Percentiles rank a stretch among this genome's conserved stretches.
Evolutionary conservation across 805 yeast genomes (phyloP).

Genomic region (Spathaspora passalidarum): DNA sequence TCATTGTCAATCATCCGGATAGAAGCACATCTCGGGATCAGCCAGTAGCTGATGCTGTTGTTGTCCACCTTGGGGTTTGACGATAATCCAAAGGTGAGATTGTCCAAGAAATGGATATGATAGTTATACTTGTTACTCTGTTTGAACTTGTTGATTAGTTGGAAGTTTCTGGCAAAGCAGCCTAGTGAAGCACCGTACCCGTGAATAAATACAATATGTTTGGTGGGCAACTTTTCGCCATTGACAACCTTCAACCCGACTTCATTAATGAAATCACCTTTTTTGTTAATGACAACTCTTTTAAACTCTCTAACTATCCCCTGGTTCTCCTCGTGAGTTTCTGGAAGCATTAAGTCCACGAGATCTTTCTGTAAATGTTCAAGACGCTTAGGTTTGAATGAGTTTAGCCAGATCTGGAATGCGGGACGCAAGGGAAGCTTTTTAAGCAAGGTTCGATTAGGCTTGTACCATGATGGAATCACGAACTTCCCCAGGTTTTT

Average conservation of each 20-base stretch:
- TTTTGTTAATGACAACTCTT: slow-evolving; percentile 19
- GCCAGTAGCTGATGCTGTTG: slow-evolving; percentile 18
- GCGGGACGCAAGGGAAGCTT: slow-evolving; percentile 14
- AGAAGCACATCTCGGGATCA: slow-evolving; percentile 17
- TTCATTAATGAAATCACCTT: slow-evolving; percentile 31
- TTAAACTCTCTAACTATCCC: slow-evolving; percentile 17
- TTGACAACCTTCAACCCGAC: slow-evolving; percentile 29
- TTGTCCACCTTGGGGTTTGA: slow-evolving; percentile 39
- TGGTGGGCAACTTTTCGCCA: slow-evolving; percentile 20
- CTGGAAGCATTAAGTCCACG: slow-evolving; percentile 32
- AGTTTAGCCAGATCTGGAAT: slow-evolving; percentile 20
- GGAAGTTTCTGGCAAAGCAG: slow-evolving; percentile 54
- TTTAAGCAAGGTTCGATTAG: slow-evolving; percentile 9
- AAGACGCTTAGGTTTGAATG: slow-evolving; percentile 23
- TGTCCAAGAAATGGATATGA: slow-evolving; percentile 49
- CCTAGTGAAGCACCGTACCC: slow-evolving; percentile 59
- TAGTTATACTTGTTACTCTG: slow-evolving; percentile 27
- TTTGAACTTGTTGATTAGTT: slow-evolving; percentile 30
- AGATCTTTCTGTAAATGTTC: slow-evolving; percentile 31
- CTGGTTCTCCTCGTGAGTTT: slow-evolving; percentile 16
- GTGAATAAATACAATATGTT: slow-evolving; percentile 50
- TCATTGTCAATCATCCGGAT: slow-evolving; percentile 24
- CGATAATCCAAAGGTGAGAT: slow-evolving; percentile 50
- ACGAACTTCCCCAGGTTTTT: slow-evolving; percentile 1
- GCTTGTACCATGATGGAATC: slow-evolving; percentile 16